These are phyloP conservation scores for Arachnomyces sp. DNA, from an alignment of 2,329 filamentous ascomycete genomes.

Conservation along the genomic window DNA sequence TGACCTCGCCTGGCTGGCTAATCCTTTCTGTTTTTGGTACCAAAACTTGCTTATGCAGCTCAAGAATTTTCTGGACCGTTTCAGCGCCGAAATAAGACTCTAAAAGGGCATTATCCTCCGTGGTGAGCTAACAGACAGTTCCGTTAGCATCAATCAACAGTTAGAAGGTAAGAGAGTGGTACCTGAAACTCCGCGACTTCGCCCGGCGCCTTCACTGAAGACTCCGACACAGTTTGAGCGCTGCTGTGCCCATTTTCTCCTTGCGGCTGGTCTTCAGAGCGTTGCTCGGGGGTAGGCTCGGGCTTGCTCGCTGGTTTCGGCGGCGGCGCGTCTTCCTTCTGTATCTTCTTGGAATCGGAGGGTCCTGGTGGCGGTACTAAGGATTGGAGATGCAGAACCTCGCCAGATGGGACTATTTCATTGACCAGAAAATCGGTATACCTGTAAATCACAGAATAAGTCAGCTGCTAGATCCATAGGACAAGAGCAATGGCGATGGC, in stretches of 20 bases:
- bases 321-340: slow-evolving; percentile 9
- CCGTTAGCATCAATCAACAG: neutral
- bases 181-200: too few relatives aligned
- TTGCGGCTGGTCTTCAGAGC: neutral
- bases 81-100: slow-evolving; percentile 45
- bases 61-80: slow-evolving; percentile 44
- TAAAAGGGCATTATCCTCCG: slow-evolving; percentile 40
- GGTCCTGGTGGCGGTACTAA: slow-evolving; percentile 20
- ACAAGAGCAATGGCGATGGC: slow-evolving; percentile 2
- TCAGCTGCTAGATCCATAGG: slow-evolving; percentile 1
- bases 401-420: slow-evolving; percentile 69
- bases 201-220: too few relatives aligned
- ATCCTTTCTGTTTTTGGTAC: slow-evolving; percentile 49
- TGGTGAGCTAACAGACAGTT: slow-evolving; percentile 28
- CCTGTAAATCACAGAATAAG: slow-evolving; percentile 30
- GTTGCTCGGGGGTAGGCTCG: neutral
- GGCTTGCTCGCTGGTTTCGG: too few relatives aligned
- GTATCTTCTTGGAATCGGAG: slow-evolving; percentile 7
- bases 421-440: slow-evolving; percentile 93
- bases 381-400: slow-evolving; percentile 64
- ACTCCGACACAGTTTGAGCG: too few relatives aligned
- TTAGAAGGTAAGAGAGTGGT: neutral
- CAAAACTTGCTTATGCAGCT: slow-evolving; percentile 49
- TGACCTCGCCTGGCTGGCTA: slow-evolving; percentile 47
- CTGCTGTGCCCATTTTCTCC: neutral